Percentiles rank a stretch among this genome's conserved stretches.
These are phyloP conservation scores for Solanum ossicruentum DNA, from an alignment of 257 asterid species.

Conservation along the genomic window DNA sequence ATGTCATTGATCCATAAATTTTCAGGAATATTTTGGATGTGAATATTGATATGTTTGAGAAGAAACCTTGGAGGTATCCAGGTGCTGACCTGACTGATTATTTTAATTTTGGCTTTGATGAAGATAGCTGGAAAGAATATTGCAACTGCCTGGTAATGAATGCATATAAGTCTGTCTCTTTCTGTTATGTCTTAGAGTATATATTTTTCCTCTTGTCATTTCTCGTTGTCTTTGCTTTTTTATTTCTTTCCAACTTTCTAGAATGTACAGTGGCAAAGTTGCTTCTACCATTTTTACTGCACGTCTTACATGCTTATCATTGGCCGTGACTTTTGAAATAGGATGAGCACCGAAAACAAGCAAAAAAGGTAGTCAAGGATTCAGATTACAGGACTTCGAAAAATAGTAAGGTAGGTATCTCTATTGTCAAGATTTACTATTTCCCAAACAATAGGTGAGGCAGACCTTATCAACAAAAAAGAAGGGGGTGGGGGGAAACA, in stretches of 20 bases:
- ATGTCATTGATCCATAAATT: background rate
- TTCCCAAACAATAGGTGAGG: background rate
- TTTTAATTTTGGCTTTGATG: conserved; percentile 34
- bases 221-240: background rate
- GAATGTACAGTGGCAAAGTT: background rate
- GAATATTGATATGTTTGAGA: conserved; percentile 16
- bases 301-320: background rate
- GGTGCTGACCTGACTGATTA: conserved; percentile 24
- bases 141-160: conserved; percentile 18
- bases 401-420: conserved; percentile 3
- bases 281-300: background rate
- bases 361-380: background rate
- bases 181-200: background rate
- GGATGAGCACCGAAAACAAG: conserved; percentile 11
- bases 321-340: background rate
- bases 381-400: background rate
- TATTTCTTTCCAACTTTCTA: background rate
- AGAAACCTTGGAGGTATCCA: conserved; percentile 31
- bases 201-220: background rate
- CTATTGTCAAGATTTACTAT: background rate
- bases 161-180: background rate
- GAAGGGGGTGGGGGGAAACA: background rate
- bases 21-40: conserved; percentile 26
- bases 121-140: conserved; percentile 28
- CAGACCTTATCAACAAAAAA: background rate